These are phyloP conservation scores for Plantago major DNA, from an alignment of 257 asterid species.

Conservation along the genomic window DNA sequence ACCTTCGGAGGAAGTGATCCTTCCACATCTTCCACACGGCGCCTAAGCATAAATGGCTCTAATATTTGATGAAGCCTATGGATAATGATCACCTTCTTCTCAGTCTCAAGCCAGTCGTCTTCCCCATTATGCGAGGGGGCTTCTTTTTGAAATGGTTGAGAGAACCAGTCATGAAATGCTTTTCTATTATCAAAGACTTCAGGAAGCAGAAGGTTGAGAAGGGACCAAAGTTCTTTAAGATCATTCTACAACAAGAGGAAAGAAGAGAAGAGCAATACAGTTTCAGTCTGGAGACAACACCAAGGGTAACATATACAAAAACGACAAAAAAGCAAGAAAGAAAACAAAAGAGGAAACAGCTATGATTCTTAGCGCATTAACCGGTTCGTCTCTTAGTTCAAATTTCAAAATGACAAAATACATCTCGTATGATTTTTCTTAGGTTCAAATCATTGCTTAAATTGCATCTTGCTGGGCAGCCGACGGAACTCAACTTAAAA, in stretches of 20 bases:
- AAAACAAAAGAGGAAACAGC: neutral
- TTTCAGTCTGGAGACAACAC: conserved; percentile 3
- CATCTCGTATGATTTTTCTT: neutral
- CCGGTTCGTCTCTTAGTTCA: neutral
- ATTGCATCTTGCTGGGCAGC: conserved; percentile 4
- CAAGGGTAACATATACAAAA: too few relatives aligned
- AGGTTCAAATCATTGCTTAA: neutral
- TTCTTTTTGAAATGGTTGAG: conserved; percentile 97
- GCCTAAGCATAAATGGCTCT: conserved; percentile 99
- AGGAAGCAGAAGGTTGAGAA: conserved; percentile 89
- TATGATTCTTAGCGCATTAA: neutral
- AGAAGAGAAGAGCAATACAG: conserved; percentile 4
- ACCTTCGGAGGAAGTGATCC: conserved; percentile 99
- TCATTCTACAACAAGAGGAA: conserved; percentile 68
- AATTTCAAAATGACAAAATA: conserved; percentile 1
- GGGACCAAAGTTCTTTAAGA: conserved; percentile 99
- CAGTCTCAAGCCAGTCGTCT: conserved; percentile 99
- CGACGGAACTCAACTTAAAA: too few relatives aligned
- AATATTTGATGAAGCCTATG: conserved; percentile 97
- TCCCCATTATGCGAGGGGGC: conserved; percentile 73
- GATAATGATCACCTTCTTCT: conserved; percentile 94
- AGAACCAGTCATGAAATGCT: conserved; percentile 99
- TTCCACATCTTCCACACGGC: conserved; percentile 99
- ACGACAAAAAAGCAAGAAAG: neutral
- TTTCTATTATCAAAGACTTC: conserved; percentile 95